Evolutionary conservation across 2,329 filamentous ascomycete species (phyloP).

Genomic region (Aspergillus brasiliensis): DNA sequence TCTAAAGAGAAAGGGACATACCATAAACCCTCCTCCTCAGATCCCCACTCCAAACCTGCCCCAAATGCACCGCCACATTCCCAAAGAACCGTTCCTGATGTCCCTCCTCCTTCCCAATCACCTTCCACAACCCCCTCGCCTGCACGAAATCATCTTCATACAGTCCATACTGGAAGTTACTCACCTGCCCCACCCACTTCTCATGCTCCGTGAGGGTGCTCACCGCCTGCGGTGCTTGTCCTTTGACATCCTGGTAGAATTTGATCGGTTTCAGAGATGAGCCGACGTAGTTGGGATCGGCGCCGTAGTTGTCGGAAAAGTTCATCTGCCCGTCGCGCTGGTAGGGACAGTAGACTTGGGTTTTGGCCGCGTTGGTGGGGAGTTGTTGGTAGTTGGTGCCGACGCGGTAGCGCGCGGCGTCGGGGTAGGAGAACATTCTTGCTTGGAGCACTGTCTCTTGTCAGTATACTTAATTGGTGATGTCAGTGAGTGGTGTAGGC

Average conservation of each 20-base stretch:
- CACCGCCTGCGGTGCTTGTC: background rate
- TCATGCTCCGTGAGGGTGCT: background rate
- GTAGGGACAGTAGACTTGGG: background rate
- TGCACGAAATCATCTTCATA: background rate
- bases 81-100: background rate
- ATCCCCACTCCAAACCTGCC: background rate
- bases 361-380: conserved; percentile 20
- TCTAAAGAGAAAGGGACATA: background rate
- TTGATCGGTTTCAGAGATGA: background rate
- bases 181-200: background rate
- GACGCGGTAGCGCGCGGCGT: conserved; percentile 49
- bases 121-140: background rate
- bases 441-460: conserved; percentile 55
- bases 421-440: conserved; percentile 63
- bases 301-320: background rate
- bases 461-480: conserved; percentile 8
- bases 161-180: background rate
- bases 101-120: background rate
- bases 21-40: background rate
- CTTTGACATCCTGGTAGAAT: background rate
- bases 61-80: background rate
- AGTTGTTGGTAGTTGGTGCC: conserved; percentile 46
- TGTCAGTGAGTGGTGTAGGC: background rate
- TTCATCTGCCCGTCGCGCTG: background rate
- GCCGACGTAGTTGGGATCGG: background rate